Evolutionary conservation across 805 yeast species (phyloP), one percentile per base, ranked within the genome.

Genomic region (Candida lessepsii): DNA sequence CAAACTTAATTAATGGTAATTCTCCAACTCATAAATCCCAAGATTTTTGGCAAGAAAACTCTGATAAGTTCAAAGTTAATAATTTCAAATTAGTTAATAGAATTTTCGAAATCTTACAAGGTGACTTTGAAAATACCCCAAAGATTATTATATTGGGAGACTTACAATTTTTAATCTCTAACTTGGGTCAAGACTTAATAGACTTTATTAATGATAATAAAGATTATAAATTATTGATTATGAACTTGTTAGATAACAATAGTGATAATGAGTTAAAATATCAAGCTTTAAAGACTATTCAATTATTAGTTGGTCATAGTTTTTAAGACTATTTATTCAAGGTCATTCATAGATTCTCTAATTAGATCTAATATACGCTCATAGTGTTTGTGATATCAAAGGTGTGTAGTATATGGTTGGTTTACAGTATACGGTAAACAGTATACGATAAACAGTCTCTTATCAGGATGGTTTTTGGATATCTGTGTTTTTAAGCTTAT

Each of bases 271-370:
- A 87, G 57, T 90, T 93, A 50, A 86, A 91, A 59, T 93, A 84
- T 59, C 96, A 91, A 69, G 98, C 98, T 2, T 76, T 93, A 57
- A 87, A 86, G 61, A 89, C 97, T 3, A 87, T 96, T n/a, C 99
- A 93, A 69, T 77, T 83, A 42, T 78, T 93, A 53, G 95, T 93
- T 39, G 88, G 96, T 3, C 88, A 87, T 30, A 40, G 28, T 20
- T 34, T 19, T 25, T 40, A 35, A n/a, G n/a, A n/a, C n/a, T n/a
- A n/a, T n/a, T n/a, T n/a, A n/a, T n/a, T n/a, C n/a, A n/a, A n/a
- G n/a, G n/a, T n/a, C n/a, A n/a, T n/a, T n/a, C n/a, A n/a, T n/a
- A n/a, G n/a, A n/a, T n/a, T n/a, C n/a, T n/a, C n/a, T n/a, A n/a
- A n/a, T n/a, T n/a, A n/a, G n/a, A n/a, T n/a, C n/a, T n/a, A n/a